Conservation (phyloP, 1,139 yeast species). For the Blastobotrys petasosporus region DNA sequence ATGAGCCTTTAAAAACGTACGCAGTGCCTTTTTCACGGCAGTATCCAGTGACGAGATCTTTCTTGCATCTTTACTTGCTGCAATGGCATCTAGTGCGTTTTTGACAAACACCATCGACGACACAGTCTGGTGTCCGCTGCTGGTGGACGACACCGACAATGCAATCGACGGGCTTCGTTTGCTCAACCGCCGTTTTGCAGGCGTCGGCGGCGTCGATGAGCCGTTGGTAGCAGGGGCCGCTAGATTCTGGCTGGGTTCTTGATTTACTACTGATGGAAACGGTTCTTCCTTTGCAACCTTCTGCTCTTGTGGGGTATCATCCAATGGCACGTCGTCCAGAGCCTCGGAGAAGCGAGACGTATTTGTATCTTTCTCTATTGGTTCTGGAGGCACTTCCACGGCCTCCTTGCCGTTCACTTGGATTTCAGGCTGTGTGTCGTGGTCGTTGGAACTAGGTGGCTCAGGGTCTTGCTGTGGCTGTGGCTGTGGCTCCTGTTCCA, state of each 20-base stretch:
- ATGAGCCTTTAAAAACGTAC: constrained; percentile 19
- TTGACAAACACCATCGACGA: constrained; percentile 42
- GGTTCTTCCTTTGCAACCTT: too few relatives aligned
- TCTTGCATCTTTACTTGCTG: constrained; percentile 45
- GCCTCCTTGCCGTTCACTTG: not conserved
- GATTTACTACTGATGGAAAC: too few relatives aligned
- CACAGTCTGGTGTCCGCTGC: constrained; percentile 27
- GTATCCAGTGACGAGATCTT: constrained; percentile 41
- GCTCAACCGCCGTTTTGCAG: constrained; percentile 7
- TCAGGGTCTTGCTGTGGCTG: too few relatives aligned
- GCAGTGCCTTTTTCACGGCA: constrained; percentile 41
- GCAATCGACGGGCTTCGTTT: constrained; percentile 31
- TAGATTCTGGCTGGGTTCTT: too few relatives aligned
- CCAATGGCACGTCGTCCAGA: constrained; percentile 1
- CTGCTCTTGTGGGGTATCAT: not conserved
- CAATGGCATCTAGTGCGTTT: constrained; percentile 43
- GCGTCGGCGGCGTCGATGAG: not conserved
- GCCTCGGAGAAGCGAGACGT: too few relatives aligned
- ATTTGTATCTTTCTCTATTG: not conserved
- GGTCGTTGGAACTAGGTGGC: too few relatives aligned
- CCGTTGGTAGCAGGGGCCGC: too few relatives aligned
- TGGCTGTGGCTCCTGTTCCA: too few relatives aligned
- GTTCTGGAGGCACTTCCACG: not conserved
- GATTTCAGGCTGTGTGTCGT: too few relatives aligned
- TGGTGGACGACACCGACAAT: constrained; percentile 26